These are phyloP conservation scores for Mortierella sp. DNA, from an alignment of 371 early-diverging fungal species.

Conservation along the genomic window DNA sequence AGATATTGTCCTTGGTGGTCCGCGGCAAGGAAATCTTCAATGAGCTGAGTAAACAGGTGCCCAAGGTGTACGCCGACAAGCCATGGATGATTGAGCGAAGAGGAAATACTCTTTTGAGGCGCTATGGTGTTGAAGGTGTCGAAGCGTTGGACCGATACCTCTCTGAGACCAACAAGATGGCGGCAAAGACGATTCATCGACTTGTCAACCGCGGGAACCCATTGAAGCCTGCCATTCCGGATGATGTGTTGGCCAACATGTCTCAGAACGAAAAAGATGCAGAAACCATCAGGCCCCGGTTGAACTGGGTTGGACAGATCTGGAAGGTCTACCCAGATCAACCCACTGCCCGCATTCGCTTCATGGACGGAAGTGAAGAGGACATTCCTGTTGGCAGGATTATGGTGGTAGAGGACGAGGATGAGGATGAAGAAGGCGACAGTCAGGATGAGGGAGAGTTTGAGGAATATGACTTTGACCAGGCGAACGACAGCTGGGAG, in stretches of 20 bases:
- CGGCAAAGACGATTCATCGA: conserved; percentile 24
- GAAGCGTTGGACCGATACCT: conserved; percentile 54
- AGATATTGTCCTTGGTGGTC: conserved; percentile 39
- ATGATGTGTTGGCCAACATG: conserved; percentile 36
- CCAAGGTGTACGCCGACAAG: background rate
- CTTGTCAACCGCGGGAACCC: conserved; percentile 46
- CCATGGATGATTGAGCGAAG: conserved; percentile 39
- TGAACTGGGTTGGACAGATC: conserved; percentile 65
- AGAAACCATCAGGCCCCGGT: conserved; percentile 40
- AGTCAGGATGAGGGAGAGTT: conserved; percentile 36
- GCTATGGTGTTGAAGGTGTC: conserved; percentile 55
- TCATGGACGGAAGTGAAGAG: conserved; percentile 55
- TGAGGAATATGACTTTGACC: conserved; percentile 53
- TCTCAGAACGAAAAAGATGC: conserved; percentile 35
- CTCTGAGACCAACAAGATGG: conserved; percentile 55
- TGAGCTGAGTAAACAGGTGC: conserved; percentile 21
- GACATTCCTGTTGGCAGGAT: conserved; percentile 58
- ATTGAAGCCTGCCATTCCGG: conserved; percentile 31
- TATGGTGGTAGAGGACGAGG: conserved; percentile 55
- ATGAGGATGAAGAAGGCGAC: conserved; percentile 40
- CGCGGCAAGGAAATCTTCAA: conserved; percentile 50
- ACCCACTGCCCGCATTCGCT: conserved; percentile 53
- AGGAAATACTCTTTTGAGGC: conserved; percentile 30
- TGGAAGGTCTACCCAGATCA: conserved; percentile 55
- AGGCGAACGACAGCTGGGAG: conserved; percentile 51